Conservation (phyloP, 768 basidiomycete genomes). For the Suillus spraguei region DNA sequence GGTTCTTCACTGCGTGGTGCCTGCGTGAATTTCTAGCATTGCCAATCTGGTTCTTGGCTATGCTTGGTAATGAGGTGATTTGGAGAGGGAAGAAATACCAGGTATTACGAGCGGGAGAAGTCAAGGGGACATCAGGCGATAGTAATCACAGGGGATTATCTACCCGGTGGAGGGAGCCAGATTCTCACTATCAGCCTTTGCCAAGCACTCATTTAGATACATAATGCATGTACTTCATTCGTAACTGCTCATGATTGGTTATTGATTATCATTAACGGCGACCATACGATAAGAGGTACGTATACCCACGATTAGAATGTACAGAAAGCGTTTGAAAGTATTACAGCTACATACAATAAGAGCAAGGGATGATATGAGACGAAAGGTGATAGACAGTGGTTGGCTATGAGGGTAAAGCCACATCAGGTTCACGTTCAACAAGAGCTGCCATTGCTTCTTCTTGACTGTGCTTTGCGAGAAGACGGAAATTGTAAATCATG, state of each 20-base stretch:
- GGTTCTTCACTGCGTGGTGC: conserved; percentile 79
- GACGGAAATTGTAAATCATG: conserved; percentile 56
- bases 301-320: conserved; percentile 39
- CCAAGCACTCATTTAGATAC: conserved; percentile 19
- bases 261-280: conserved; percentile 8
- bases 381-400: background rate
- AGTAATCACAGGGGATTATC: conserved; percentile 28
- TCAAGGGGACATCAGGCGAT: conserved; percentile 34
- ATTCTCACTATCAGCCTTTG: conserved; percentile 9
- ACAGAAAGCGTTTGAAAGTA: conserved; percentile 29
- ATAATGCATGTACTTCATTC: conserved; percentile 11
- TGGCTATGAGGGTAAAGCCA: conserved; percentile 8
- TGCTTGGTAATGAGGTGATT: conserved; percentile 77
- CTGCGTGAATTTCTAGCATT: conserved; percentile 81
- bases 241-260: conserved; percentile 2
- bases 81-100: conserved; percentile 88
- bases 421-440: conserved; percentile 22
- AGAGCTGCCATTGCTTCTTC: conserved; percentile 34
- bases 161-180: conserved; percentile 23
- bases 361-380: conserved; percentile 1
- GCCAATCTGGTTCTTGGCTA: conserved; percentile 85
- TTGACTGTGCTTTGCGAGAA: conserved; percentile 39
- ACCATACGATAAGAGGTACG: conserved; percentile 35
- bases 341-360: conserved; percentile 13
- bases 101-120: conserved; percentile 75